Base-by-base conservation (phyloP, 139 green algal genomes). In the Mychonastes homosphaera region DNA sequence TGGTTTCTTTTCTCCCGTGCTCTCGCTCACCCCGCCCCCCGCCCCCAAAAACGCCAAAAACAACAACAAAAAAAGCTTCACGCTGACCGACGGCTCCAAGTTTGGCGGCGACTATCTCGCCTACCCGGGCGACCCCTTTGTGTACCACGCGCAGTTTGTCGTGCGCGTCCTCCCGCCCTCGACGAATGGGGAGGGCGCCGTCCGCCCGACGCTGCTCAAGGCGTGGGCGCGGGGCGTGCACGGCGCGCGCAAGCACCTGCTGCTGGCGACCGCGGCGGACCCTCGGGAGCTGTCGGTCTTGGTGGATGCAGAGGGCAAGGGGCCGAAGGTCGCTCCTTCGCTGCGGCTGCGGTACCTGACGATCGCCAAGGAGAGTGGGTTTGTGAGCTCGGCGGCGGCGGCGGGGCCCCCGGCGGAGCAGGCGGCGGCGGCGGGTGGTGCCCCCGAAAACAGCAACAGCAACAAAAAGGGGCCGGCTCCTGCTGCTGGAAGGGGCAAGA, bases 41-140 rank as follows among this genome's bases (percentile, higher is more conserved):
- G 15, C 44, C 19, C 44, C 15, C 44, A 52, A n/a, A n/a, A n/a
- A n/a, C n/a, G n/a, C n/a, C n/a, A n/a, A n/a, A n/a, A n/a, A n/a
- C n/a, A n/a, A n/a, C n/a, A n/a, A n/a, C n/a, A n/a, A n/a, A n/a
- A n/a, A n/a, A 64, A 80, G 80, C 3, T 83, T 76, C 58, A 70
- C 35, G 3, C 29, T 90, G 5, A 88, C 84, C 4, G 64, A 59
- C 9, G 84, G 84, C 21, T 59, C 70, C 62, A 92, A 92, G 51
- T 92, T 92, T 79, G 84, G 84, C 1, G 76, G 81, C 12, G 75
- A 90, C 62, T 76, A 75, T 24, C 49, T 92, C 39, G 63, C 82
- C 1, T 92, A 92, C 60, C 79, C 79, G 4, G 84, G 79, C 0
- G 84, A 92, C 58, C 81, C 84, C 23, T 62, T 56, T 19, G 58